Percentiles rank a stretch among this genome's conserved stretches.
Evolutionary conservation across 2,329 filamentous ascomycete species (phyloP).

Genomic region (Magnaporthiopsis poae): DNA sequence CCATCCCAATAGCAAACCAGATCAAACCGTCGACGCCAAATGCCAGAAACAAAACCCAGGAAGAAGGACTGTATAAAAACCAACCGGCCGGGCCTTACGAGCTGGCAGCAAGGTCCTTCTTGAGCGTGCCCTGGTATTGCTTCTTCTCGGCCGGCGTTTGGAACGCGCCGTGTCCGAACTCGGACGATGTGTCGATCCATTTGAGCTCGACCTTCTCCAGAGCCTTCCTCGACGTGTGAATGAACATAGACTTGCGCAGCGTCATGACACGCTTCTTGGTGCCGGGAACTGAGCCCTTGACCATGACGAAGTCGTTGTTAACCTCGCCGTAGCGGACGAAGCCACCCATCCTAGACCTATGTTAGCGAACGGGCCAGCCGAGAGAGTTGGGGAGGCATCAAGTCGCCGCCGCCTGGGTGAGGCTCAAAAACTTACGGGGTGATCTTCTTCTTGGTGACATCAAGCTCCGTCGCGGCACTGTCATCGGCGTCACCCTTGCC

Average conservation of each 20-base stretch:
- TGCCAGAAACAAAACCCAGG: slow-evolving; percentile 5
- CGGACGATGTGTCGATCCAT: slow-evolving; percentile 99
- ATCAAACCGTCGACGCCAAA: slow-evolving; percentile 9
- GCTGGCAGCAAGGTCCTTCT: slow-evolving; percentile 71
- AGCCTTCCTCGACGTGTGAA: slow-evolving; percentile 86
- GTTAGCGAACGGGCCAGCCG: slow-evolving; percentile 22
- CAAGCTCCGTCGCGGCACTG: slow-evolving; percentile 89
- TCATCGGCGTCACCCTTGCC: slow-evolving; percentile 84
- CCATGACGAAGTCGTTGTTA: slow-evolving; percentile 95
- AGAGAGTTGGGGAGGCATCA: not conserved
- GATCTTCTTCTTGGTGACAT: slow-evolving; percentile 98
- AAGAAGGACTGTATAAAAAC: slow-evolving; percentile 3
- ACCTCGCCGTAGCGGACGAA: slow-evolving; percentile 99
- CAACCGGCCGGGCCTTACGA: slow-evolving; percentile 31
- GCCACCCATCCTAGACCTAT: slow-evolving; percentile 70
- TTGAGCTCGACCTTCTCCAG: slow-evolving; percentile 99
- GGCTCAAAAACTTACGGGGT: slow-evolving; percentile 70
- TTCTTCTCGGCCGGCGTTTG: slow-evolving; percentile 98
- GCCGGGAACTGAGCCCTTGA: slow-evolving; percentile 97
- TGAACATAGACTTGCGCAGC: slow-evolving; percentile 97
- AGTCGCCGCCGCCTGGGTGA: not conserved
- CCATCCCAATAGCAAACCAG: slow-evolving; percentile 8
- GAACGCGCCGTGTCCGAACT: slow-evolving; percentile 99
- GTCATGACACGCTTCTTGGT: slow-evolving; percentile 99
- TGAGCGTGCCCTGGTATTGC: slow-evolving; percentile 94